phyloP scores from a whole-genome alignment of 441 rosid species.

The Biscutella laevigata region DNA sequence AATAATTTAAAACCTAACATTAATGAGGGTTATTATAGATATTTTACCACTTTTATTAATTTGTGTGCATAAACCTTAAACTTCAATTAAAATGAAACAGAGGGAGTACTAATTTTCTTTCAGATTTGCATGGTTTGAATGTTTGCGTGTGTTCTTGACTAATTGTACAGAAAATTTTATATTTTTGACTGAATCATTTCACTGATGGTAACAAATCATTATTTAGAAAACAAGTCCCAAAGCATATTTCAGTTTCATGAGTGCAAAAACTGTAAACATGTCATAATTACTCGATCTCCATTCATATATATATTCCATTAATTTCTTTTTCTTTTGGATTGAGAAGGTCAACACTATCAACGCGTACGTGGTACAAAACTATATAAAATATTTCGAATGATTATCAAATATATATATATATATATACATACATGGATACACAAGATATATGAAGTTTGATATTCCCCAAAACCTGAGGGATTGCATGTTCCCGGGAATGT shows the following conservation, averaged over 20 bases:
- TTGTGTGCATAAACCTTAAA: too few species aligned
- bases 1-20: too few species aligned
- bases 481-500: slow-evolving; percentile 90
- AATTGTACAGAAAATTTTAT: slow-evolving; percentile 7
- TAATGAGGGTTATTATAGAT: too few species aligned
- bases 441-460: slow-evolving; percentile 17
- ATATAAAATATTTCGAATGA: background rate
- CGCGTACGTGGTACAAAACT: slow-evolving; percentile 12
- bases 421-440: background rate
- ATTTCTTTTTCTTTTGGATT: background rate
- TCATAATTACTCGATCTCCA: slow-evolving; percentile 25
- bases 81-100: too few species aligned
- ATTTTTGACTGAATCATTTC: slow-evolving; percentile 31
- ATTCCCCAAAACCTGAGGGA: slow-evolving; percentile 59
- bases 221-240: slow-evolving; percentile 61
- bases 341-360: slow-evolving; percentile 13
- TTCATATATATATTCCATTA: slow-evolving; percentile 1
- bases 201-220: slow-evolving; percentile 39
- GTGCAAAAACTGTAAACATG: slow-evolving; percentile 33
- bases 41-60: too few species aligned
- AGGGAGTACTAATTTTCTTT: too few species aligned
- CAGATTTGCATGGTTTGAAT: background rate
- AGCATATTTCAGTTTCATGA: slow-evolving; percentile 35
- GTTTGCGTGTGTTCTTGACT: slow-evolving; percentile 32
- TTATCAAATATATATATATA: too few species aligned